Percentiles rank a stretch among this genome's conserved stretches.
Conservation (phyloP, 2,329 filamentous ascomycete genomes). For the Aspergillus pseudonomiae region DNA sequence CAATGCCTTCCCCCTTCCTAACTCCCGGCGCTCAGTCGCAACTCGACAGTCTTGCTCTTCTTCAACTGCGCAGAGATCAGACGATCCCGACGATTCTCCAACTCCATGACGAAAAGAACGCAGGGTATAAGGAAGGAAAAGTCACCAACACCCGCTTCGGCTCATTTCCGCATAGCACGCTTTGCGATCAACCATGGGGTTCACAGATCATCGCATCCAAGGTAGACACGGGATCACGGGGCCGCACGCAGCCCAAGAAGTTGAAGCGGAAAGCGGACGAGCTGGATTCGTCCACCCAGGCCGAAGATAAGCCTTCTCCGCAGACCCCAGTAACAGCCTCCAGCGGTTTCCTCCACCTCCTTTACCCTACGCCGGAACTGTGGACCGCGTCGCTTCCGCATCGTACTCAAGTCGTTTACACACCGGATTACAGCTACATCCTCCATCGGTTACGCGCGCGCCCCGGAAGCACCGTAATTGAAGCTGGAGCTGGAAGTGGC, state of each 20-base stretch:
- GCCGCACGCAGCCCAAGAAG: slow-evolving; percentile 71
- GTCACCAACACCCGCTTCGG: slow-evolving; percentile 93
- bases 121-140: slow-evolving; percentile 74
- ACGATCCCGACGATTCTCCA: slow-evolving; percentile 75
- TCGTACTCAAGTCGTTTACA: slow-evolving; percentile 57
- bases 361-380: slow-evolving; percentile 53
- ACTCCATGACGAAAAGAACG: slow-evolving; percentile 62
- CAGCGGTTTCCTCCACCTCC: slow-evolving; percentile 53
- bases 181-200: slow-evolving; percentile 82
- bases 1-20: slow-evolving; percentile 73
- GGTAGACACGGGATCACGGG: slow-evolving; percentile 89
- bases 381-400: slow-evolving; percentile 56
- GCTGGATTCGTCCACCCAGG: slow-evolving; percentile 37
- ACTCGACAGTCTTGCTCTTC: slow-evolving; percentile 72
- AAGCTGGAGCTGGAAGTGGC: slow-evolving; percentile 56
- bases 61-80: slow-evolving; percentile 86
- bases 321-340: slow-evolving; percentile 41
- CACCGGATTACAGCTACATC: slow-evolving; percentile 57
- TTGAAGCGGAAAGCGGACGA: slow-evolving; percentile 53
- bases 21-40: slow-evolving; percentile 66
- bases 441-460: slow-evolving; percentile 51
- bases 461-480: slow-evolving; percentile 51
- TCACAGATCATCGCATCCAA: slow-evolving; percentile 86
- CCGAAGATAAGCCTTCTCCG: slow-evolving; percentile 21
- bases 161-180: slow-evolving; percentile 79